Conservation (phyloP, 768 basidiomycete species). For the Mrakia gelida region DNA sequence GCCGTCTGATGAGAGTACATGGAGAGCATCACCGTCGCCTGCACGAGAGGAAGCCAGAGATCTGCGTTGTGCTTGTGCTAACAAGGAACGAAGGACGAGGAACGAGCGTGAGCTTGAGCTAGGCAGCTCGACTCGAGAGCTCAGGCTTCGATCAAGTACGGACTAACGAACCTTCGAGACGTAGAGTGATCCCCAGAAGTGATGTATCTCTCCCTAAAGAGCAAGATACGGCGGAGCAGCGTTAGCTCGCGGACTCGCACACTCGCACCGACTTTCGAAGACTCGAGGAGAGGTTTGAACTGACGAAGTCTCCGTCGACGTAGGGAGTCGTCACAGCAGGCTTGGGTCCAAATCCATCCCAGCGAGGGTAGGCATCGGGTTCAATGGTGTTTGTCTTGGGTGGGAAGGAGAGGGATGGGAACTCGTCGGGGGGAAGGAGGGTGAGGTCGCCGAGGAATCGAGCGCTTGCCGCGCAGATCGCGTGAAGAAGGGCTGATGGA, state of each 20-base stretch:
- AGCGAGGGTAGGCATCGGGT: not conserved
- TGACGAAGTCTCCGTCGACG: conserved; percentile 2
- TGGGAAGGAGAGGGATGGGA: not conserved
- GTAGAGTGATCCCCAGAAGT: not conserved
- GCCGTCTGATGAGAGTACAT: not conserved
- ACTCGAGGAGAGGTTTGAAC: not conserved
- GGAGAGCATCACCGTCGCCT: not conserved
- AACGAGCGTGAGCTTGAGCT: not conserved
- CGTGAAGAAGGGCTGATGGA: not conserved
- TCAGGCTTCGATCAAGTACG: no score
- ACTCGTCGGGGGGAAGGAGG: not conserved
- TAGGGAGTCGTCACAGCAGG: not conserved
- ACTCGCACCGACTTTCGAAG: not conserved
- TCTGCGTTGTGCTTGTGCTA: not conserved
- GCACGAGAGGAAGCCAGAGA: not conserved
- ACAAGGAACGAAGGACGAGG: not conserved
- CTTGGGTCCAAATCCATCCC: not conserved
- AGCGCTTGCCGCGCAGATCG: not conserved
- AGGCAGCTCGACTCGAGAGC: not conserved
- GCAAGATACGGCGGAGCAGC: not conserved
- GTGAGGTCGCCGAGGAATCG: not conserved
- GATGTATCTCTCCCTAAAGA: conserved; percentile 7
- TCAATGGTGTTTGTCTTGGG: not conserved
- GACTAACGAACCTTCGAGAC: not conserved
- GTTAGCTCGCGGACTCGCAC: no score